Conservation (phyloP, 2,329 filamentous ascomycete species). For the Dactylonectria macrodidyma region DNA sequence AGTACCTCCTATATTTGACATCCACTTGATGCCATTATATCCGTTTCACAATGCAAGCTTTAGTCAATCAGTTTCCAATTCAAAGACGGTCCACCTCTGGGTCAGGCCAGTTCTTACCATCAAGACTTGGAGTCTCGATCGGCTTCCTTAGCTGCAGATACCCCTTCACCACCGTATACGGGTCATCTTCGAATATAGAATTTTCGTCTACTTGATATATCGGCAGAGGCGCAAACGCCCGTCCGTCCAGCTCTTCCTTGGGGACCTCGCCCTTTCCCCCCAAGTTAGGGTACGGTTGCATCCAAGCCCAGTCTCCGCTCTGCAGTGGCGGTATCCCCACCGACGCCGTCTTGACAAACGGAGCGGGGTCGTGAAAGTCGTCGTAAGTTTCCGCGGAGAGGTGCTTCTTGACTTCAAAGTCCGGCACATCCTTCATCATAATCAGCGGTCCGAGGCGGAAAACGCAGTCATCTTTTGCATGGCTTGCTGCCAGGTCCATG, state of each 20-base stretch:
- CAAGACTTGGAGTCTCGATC: not conserved
- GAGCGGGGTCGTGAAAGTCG: too few relatives aligned
- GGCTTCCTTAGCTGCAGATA: not conserved
- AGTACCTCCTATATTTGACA: too few relatives aligned
- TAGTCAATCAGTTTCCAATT: too few relatives aligned
- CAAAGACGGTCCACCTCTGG: too few relatives aligned
- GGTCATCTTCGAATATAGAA: not conserved
- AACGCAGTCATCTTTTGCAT: constrained; percentile 58
- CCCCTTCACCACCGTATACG: not conserved
- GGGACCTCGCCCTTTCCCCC: not conserved
- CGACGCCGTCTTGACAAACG: too few relatives aligned
- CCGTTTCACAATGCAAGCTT: too few relatives aligned
- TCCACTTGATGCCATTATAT: too few relatives aligned
- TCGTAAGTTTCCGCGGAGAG: too few relatives aligned
- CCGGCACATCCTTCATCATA: constrained; percentile 42
- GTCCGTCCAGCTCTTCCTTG: too few relatives aligned
- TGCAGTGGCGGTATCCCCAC: not conserved
- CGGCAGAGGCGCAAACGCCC: too few relatives aligned
- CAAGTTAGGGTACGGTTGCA: not conserved
- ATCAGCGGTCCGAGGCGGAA: constrained; percentile 55
- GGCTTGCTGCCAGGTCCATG: constrained; percentile 56
- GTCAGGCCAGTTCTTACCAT: too few relatives aligned
- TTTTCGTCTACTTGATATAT: not conserved
- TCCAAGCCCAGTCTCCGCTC: not conserved
- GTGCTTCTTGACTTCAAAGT: not conserved